Conservation (phyloP, 345 rosid genomes). For the Eutrema heterophyllum region DNA sequence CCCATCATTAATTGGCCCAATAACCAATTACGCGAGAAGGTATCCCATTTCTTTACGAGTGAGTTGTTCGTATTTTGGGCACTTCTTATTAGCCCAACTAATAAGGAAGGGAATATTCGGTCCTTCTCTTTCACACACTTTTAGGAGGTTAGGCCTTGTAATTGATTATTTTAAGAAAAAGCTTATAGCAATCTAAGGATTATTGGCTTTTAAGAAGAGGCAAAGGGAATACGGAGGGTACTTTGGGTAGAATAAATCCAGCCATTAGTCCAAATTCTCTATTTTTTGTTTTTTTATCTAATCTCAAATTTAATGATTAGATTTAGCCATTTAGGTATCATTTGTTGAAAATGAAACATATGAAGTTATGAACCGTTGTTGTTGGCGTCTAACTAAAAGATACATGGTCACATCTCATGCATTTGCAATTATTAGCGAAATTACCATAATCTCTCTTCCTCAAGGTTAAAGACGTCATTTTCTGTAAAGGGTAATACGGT, state of each 20-base stretch:
- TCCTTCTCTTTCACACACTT: background rate
- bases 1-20: background rate
- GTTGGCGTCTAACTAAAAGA: too few relatives aligned
- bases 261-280: background rate
- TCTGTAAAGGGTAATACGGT: background rate
- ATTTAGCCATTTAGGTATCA: too few relatives aligned
- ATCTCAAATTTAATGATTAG: too few relatives aligned
- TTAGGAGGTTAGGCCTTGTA: background rate
- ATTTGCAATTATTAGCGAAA: background rate
- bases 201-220: slow-evolving; percentile 10
- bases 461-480: background rate
- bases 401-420: too few relatives aligned
- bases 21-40: background rate
- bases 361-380: too few relatives aligned
- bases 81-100: background rate
- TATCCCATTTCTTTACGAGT: background rate
- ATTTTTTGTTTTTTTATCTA: too few relatives aligned
- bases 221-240: slow-evolving; percentile 1
- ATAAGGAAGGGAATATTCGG: background rate
- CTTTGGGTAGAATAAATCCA: background rate
- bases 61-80: background rate
- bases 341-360: too few relatives aligned
- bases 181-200: background rate
- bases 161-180: background rate
- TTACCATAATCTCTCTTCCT: background rate